Conservation (phyloP, 306 rosid species). For the Lotus japonicus region DNA sequence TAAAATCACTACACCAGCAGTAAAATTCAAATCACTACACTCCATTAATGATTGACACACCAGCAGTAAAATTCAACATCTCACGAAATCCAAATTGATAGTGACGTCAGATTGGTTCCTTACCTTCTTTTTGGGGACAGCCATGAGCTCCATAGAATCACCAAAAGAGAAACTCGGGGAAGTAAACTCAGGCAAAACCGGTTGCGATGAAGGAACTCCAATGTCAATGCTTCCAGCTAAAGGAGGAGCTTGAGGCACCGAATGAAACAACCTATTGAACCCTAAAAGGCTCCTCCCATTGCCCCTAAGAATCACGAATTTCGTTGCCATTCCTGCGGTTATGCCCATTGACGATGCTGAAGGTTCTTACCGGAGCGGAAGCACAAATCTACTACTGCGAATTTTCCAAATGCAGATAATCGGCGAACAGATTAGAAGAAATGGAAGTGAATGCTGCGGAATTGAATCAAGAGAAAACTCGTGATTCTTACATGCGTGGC, state of each 20-base stretch:
- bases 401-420: no score
- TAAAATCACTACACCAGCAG: no score
- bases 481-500: no score
- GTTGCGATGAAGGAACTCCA: slow-evolving; percentile 26
- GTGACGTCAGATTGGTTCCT: slow-evolving; percentile 1
- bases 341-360: no score
- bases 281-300: slow-evolving; percentile 28
- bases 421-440: no score
- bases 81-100: background rate
- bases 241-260: slow-evolving; percentile 39
- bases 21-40: no score
- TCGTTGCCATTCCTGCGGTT: slow-evolving; percentile 51
- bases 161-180: slow-evolving; percentile 43
- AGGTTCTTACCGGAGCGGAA: no score
- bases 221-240: slow-evolving; percentile 29
- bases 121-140: slow-evolving; percentile 79
- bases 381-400: no score
- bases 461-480: no score
- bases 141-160: slow-evolving; percentile 89
- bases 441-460: no score
- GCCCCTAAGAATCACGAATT: slow-evolving; percentile 28
- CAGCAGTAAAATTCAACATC: no score
- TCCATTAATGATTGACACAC: no score
- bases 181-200: slow-evolving; percentile 49
- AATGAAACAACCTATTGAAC: slow-evolving; percentile 31